phyloP scores from a whole-genome alignment of 2,329 filamentous ascomycete genomes.

The Thelonectria rubi region DNA sequence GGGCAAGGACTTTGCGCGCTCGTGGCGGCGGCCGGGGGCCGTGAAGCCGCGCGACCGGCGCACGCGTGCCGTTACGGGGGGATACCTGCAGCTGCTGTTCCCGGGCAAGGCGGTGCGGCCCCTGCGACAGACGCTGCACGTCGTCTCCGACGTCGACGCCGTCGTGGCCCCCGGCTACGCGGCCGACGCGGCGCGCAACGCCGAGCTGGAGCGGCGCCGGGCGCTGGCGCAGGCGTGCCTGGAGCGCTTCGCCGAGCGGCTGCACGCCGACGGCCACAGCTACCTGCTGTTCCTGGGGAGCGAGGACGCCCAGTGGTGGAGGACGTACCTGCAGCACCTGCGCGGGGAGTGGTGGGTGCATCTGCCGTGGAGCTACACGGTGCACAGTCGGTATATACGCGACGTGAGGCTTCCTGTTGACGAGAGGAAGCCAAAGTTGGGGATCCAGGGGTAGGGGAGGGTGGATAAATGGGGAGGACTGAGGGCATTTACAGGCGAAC shows the following conservation, averaged over 20 bases:
- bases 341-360: slow-evolving; percentile 23
- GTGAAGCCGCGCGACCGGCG: slow-evolving; percentile 11
- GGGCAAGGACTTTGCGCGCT: slow-evolving; percentile 21
- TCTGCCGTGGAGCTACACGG: slow-evolving; percentile 18
- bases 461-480: too few relatives aligned
- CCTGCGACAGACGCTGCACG: slow-evolving; percentile 19
- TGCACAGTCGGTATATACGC: slow-evolving; percentile 12
- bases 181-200: slow-evolving; percentile 10
- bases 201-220: slow-evolving; percentile 12
- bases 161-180: slow-evolving; percentile 15
- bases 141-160: slow-evolving; percentile 14
- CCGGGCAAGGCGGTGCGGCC: slow-evolving; percentile 9
- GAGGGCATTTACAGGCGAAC: too few relatives aligned
- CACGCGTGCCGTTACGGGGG: background rate
- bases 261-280: slow-evolving; percentile 13
- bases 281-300: slow-evolving; percentile 20
- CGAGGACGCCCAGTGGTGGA: slow-evolving; percentile 23
- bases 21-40: slow-evolving; percentile 1
- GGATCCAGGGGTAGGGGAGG: too few relatives aligned
- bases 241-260: slow-evolving; percentile 10
- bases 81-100: slow-evolving; percentile 20
- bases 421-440: too few relatives aligned
- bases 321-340: slow-evolving; percentile 12
- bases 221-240: slow-evolving; percentile 6
- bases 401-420: slow-evolving; percentile 1